Evolutionary conservation across 2,329 filamentous ascomycete genomes (phyloP).

Genomic region (Cercospora citrullina): DNA sequence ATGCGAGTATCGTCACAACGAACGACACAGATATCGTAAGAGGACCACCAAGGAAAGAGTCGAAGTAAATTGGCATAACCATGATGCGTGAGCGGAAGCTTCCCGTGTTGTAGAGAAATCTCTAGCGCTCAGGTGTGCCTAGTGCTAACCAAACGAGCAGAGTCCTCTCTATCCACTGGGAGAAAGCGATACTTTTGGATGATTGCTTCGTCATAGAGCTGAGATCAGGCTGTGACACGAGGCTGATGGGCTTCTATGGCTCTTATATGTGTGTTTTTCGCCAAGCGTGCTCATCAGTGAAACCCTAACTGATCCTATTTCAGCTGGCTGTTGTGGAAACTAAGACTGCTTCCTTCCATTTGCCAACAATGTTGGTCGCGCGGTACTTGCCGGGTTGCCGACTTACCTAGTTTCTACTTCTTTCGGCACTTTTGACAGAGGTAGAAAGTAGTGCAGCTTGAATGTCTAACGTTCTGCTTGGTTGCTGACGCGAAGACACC

Average conservation of each 20-base stretch:
- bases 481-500: not conserved
- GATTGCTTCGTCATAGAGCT: not conserved
- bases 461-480: not conserved
- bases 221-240: not conserved
- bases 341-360: not conserved
- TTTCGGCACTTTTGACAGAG: too few species aligned
- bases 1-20: not conserved
- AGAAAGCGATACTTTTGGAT: not conserved
- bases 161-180: not conserved
- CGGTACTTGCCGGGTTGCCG: not conserved
- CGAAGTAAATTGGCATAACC: not conserved
- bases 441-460: not conserved
- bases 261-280: not conserved
- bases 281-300: not conserved
- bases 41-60: not conserved
- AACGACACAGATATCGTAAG: not conserved
- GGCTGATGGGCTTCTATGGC: not conserved
- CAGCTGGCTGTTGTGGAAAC: not conserved
- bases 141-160: not conserved
- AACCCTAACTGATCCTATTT: not conserved
- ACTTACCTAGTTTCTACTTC: not conserved
- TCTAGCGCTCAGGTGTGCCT: not conserved
- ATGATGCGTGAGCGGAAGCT: too few species aligned
- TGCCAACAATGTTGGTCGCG: not conserved
- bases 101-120: too few species aligned